Conservation (phyloP, 768 basidiomycete genomes). For the Holtermannia corniformis region DNA sequence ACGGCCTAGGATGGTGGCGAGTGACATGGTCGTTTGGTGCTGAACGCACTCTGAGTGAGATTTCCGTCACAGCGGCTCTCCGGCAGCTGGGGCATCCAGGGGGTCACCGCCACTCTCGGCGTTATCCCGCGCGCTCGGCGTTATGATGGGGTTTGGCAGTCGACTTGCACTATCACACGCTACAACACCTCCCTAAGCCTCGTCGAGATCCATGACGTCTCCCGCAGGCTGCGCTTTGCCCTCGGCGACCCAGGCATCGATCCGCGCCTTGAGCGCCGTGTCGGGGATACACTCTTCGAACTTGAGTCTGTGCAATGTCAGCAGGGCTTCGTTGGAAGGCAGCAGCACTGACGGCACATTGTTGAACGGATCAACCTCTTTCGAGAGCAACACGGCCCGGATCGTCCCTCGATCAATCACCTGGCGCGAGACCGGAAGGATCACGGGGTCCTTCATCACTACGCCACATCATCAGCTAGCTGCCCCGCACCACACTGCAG, state of each 20-base stretch:
- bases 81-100: too few relatives aligned
- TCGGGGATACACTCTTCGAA: conserved; percentile 46
- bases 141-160: conserved; percentile 2
- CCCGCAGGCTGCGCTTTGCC: conserved; percentile 39
- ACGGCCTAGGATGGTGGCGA: too few relatives aligned
- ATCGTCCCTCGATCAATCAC: conserved; percentile 84
- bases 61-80: too few relatives aligned
- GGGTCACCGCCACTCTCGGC: too few relatives aligned
- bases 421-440: conserved; percentile 67
- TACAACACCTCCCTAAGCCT: conserved; percentile 7
- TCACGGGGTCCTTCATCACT: conserved; percentile 91
- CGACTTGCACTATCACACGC: background rate
- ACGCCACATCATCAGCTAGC: conserved; percentile 82
- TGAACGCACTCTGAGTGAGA: too few relatives aligned
- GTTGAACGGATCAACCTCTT: conserved; percentile 91
- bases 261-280: conserved; percentile 60
- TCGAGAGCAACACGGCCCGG: conserved; percentile 86
- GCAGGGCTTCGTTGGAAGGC: background rate
- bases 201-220: conserved; percentile 34
- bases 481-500: background rate
- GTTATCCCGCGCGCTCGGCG: too few relatives aligned
- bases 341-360: conserved; percentile 63
- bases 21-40: too few relatives aligned
- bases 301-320: conserved; percentile 19
- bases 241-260: conserved; percentile 61